Base-by-base conservation (phyloP, 805 yeast species). In the Yarrowia keelungensis region DNA sequence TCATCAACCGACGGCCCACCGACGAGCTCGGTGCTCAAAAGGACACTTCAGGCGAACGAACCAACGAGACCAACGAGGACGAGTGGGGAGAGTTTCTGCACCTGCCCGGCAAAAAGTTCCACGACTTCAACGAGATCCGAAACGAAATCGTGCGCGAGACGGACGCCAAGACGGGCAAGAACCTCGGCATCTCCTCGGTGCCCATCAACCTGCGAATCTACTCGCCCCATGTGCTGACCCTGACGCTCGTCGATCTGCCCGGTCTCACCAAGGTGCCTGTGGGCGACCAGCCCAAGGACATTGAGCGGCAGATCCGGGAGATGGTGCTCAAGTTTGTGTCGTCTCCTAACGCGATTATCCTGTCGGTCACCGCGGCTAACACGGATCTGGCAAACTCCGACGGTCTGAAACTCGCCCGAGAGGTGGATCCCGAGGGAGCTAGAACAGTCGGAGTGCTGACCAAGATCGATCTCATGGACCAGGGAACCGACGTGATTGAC, bases 1-100 rank as follows among this genome's bases (percentile, higher is more conserved):
- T 91, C 77, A 88, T 89, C 76, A 91, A 90, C 80, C 84, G 84
- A 75, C 82, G 92, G 74, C 77, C 86, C 0, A 73, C 78, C 16
- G 71, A 66, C 11, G 61, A 70, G 22, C 1, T 14, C 7, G 62
- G 61, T 3, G 64, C 41, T 4, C 39, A 26, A 8, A 58, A 42
- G 32, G 64, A 58, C 22, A n/a, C 32, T 9, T 38, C 58, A 2
- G 15, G 36, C 10, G 67, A 62, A 10, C 54, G 67, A 9, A 38
- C 47, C 54, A 54, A 42, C 15, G 49, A 56, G 38, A 69, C 73
- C 38, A 78, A 76, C 12, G 74, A 72, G 8, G 78, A 83, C 69
- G 99, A 94, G 81, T 95, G 98, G 98, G 99, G 99, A 71, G 99
- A 95, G 79, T 95, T 95, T 78, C 84, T 94, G 73, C 98, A 95